phyloP scores from a whole-genome alignment of 768 basidiomycete species.

The Tylopilus rubrobrunneus region DNA sequence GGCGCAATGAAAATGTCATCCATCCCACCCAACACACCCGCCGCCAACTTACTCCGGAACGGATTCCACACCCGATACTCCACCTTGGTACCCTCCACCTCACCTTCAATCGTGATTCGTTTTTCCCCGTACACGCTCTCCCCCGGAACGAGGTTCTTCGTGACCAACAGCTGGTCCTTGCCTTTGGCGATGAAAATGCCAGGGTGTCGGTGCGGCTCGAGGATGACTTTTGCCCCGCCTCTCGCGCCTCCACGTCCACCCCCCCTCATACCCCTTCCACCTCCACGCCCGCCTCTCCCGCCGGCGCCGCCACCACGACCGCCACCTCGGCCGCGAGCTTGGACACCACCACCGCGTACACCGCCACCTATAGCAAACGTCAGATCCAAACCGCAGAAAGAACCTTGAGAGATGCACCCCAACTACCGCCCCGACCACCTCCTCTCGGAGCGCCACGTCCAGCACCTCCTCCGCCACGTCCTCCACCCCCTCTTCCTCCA shows the following conservation, averaged over 20 bases:
- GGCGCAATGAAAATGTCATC: constrained; percentile 91
- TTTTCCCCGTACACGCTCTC: constrained; percentile 99
- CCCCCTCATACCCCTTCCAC: constrained; percentile 49
- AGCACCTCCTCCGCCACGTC: constrained; percentile 36
- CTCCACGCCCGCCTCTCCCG: constrained; percentile 43
- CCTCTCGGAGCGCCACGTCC: constrained; percentile 38
- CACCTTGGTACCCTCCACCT: constrained; percentile 75
- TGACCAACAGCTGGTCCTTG: constrained; percentile 96
- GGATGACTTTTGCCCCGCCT: constrained; percentile 84
- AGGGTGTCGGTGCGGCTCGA: constrained; percentile 92
- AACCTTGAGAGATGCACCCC: constrained; percentile 23
- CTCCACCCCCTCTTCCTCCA: constrained; percentile 40
- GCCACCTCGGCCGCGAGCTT: constrained; percentile 32
- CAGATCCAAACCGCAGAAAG: neutral
- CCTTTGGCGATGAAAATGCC: constrained; percentile 97
- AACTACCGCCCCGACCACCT: constrained; percentile 41
- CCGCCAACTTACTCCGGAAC: constrained; percentile 94
- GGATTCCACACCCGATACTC: constrained; percentile 99
- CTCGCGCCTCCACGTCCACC: constrained; percentile 68
- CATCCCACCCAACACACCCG: constrained; percentile 93
- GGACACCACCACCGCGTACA: constrained; percentile 26
- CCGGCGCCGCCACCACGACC: constrained; percentile 40
- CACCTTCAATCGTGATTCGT: constrained; percentile 81
- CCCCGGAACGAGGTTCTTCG: constrained; percentile 95
- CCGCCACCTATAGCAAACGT: constrained; percentile 7